Evolutionary conservation across 2,329 filamentous ascomycete genomes (phyloP), one percentile per base, ranked within the genome.

Genomic region (Nemania abortiva): DNA sequence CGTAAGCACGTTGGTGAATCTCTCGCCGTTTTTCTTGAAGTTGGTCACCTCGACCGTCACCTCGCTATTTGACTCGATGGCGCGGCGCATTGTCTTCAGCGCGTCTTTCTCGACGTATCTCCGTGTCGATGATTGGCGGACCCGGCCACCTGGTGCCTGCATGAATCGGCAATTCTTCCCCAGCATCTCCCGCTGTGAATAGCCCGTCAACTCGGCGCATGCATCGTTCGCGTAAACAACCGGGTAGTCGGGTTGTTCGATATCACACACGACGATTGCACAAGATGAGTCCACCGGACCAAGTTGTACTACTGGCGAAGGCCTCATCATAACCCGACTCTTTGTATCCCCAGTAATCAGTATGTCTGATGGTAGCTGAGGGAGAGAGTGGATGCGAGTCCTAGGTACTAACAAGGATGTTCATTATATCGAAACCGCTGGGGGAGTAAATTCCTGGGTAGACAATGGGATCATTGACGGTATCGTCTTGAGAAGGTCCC

Each of bases 121-220:
- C 59, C 91, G 86, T 63, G 86, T 84, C 6, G 88, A 82, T 18
- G 88, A 88, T 13, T 87, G 80, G 64, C 86, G 80, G 49, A 92
- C 88, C 66, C 88, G 86, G 4, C 91, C 91, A 58, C 90, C 89
- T 0, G 93, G 92, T 0, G 88, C 88, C 77, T 97, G 94, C 15
- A 97, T 85, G 76, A 97, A 97, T 11, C 93, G 91, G 77, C 93
- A 97, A 79, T 97, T 97, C 54, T 87, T 85, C 13, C 93, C 94
- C 4, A 95, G 79, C 29, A 94, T 91, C 80, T 97, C 94, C 67
- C 87, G 83, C 69, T 87, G 85, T 0, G 87, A 87, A 79, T 97
- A 97, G 31, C 93, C 94, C 0, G 94, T 97, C 71, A 97, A 82
- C 6, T 90, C 84, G 74, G 90, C 87, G 78, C 97, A 97, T 34